phyloP scores from a whole-genome alignment of 1,284 basidiomycete genomes.

The Somion occarium region DNA sequence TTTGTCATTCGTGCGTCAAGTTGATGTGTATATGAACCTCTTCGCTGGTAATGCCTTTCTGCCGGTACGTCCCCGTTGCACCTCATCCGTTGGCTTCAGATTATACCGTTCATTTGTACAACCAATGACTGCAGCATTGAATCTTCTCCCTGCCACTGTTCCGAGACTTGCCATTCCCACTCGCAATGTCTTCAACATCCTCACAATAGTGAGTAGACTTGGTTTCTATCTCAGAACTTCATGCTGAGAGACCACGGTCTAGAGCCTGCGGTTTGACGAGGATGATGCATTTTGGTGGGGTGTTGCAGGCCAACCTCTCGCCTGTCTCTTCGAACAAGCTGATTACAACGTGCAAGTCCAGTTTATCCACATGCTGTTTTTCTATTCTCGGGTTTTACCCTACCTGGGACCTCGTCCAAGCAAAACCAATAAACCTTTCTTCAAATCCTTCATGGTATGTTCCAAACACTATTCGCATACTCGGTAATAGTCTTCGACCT shows the following conservation, averaged over 20 bases:
- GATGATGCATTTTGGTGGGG: conserved; percentile 3
- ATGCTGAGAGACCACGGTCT: background rate
- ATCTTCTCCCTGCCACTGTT: no score
- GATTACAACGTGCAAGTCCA: background rate
- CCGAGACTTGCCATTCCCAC: no score
- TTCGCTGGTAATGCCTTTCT: no score
- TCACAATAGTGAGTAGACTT: background rate
- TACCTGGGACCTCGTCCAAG: conserved; percentile 4
- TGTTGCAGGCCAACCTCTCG: background rate
- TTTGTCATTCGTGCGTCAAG: no score
- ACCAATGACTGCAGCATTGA: no score
- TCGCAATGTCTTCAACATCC: background rate
- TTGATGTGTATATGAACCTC: no score
- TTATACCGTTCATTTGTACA: no score
- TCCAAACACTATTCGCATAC: background rate
- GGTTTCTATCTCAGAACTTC: background rate
- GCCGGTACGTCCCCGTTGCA: no score
- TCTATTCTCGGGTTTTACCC: conserved; percentile 3
- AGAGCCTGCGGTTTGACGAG: background rate
- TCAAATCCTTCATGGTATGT: conserved; percentile 3
- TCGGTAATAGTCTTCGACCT: background rate
- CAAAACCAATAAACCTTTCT: background rate
- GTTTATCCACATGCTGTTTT: conserved; percentile 3
- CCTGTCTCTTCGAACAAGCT: background rate
- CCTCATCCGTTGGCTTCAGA: no score